Conservation (phyloP, 805 yeast species). For the Candida xyloterini region DNA sequence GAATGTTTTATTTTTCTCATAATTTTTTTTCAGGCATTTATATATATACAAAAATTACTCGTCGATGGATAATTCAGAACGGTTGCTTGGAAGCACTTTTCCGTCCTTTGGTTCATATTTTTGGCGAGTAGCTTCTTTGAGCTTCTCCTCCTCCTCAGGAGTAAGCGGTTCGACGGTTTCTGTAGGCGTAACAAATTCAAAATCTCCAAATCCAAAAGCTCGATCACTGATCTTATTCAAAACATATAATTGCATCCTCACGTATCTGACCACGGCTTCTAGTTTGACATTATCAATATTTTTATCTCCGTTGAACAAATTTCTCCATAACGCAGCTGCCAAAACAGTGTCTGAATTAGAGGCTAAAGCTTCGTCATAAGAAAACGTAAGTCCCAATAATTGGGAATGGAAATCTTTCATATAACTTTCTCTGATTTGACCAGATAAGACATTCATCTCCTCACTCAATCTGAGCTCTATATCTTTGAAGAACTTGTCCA, state of each 20-base stretch:
- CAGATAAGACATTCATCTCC: slow-evolving; percentile 80
- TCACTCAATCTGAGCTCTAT: slow-evolving; percentile 82
- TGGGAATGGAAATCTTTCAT: slow-evolving; percentile 89
- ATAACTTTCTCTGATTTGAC: slow-evolving; percentile 78
- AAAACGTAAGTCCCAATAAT: slow-evolving; percentile 80
- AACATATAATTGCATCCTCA: slow-evolving; percentile 85
- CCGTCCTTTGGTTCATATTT: slow-evolving; percentile 50
- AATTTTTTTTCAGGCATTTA: slow-evolving; percentile 3
- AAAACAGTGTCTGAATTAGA: slow-evolving; percentile 69
- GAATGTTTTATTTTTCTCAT: not conserved
- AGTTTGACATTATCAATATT: slow-evolving; percentile 78
- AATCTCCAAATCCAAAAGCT: slow-evolving; percentile 89
- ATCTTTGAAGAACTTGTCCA: slow-evolving; percentile 86
- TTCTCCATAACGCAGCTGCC: slow-evolving; percentile 85
- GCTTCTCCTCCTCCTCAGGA: slow-evolving; percentile 55
- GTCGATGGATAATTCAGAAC: slow-evolving; percentile 47
- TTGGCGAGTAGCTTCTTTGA: slow-evolving; percentile 47
- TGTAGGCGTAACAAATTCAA: slow-evolving; percentile 79
- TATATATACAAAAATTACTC: slow-evolving; percentile 32
- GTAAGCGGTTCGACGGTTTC: slow-evolving; percentile 73
- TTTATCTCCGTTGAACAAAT: slow-evolving; percentile 80
- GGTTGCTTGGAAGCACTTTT: slow-evolving; percentile 58
- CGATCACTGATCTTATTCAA: slow-evolving; percentile 82
- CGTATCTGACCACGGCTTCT: slow-evolving; percentile 86
- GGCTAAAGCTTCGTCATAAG: slow-evolving; percentile 89